phyloP scores from a whole-genome alignment of 2,329 filamentous ascomycete genomes.

The Alternaria triticina region DNA sequence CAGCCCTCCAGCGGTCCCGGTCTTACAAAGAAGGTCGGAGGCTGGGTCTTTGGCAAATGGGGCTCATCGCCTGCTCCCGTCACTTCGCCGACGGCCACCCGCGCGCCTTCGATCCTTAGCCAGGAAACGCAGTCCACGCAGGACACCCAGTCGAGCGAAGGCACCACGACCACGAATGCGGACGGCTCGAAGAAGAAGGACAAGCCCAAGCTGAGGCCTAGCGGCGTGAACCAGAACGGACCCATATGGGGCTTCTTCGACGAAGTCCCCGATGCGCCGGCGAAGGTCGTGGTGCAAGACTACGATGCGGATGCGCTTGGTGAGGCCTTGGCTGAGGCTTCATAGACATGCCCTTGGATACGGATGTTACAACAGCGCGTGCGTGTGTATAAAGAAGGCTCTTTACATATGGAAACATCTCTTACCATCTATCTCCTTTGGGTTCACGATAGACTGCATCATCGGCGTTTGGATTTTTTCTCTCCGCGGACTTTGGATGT shows the following conservation, averaged over 20 bases:
- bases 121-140: conserved; percentile 27
- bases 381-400: background rate
- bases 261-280: conserved; percentile 41
- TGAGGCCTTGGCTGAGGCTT: conserved; percentile 37
- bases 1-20: conserved; percentile 28
- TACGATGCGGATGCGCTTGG: conserved; percentile 48
- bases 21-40: conserved; percentile 64
- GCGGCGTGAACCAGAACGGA: conserved; percentile 48
- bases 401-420: background rate
- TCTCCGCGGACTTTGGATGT: background rate
- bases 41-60: conserved; percentile 71
- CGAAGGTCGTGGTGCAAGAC: conserved; percentile 43
- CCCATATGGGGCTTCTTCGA: conserved; percentile 50
- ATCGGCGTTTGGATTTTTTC: background rate
- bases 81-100: conserved; percentile 14
- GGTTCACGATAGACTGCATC: background rate
- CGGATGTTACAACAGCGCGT: background rate
- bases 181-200: conserved; percentile 15
- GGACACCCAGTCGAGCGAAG: conserved; percentile 15
- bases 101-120: conserved; percentile 27
- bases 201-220: conserved; percentile 32
- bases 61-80: conserved; percentile 58
- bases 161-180: conserved; percentile 14
- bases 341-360: background rate
- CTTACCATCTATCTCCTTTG: background rate